Evolutionary conservation across 331 rosid species (phyloP).

Genomic region (Rhamnella rubrinervis): DNA sequence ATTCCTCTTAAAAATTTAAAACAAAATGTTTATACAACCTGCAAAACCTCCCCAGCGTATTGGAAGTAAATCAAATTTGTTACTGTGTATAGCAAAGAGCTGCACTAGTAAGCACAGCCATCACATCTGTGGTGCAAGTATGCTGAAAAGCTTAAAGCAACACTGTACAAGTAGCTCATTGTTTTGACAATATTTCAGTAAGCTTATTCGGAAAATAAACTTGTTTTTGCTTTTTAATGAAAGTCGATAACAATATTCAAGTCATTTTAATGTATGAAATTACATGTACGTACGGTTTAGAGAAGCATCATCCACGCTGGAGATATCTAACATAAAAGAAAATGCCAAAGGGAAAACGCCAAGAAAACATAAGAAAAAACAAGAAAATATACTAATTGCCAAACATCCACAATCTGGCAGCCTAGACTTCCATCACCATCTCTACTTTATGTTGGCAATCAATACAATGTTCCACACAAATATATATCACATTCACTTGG

Average conservation of each 20-base stretch:
- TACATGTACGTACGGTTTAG: too few relatives aligned
- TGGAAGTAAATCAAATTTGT: too few relatives aligned
- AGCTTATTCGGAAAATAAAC: neutral
- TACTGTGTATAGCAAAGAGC: too few relatives aligned
- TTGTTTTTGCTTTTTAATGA: neutral
- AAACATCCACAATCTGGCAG: neutral
- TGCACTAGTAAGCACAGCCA: too few relatives aligned
- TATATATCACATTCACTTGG: constrained; percentile 16
- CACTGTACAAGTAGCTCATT: neutral
- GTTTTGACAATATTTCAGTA: too few relatives aligned
- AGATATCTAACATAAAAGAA: too few relatives aligned
- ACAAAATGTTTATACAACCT: too few relatives aligned
- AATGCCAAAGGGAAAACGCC: neutral
- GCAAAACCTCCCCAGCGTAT: too few relatives aligned
- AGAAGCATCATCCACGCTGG: too few relatives aligned
- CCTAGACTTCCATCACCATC: neutral
- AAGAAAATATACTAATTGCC: neutral
- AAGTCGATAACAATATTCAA: neutral
- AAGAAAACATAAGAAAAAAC: neutral
- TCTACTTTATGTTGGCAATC: neutral
- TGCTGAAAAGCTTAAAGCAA: neutral
- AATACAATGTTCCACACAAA: neutral
- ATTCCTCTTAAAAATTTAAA: too few relatives aligned
- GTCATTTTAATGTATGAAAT: neutral
- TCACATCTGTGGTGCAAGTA: too few relatives aligned